Percentiles rank a stretch among this genome's conserved stretches.
These are phyloP conservation scores for Phytopythium oedochilum DNA, from an alignment of 352 stramenopile genomes.

Conservation along the genomic window DNA sequence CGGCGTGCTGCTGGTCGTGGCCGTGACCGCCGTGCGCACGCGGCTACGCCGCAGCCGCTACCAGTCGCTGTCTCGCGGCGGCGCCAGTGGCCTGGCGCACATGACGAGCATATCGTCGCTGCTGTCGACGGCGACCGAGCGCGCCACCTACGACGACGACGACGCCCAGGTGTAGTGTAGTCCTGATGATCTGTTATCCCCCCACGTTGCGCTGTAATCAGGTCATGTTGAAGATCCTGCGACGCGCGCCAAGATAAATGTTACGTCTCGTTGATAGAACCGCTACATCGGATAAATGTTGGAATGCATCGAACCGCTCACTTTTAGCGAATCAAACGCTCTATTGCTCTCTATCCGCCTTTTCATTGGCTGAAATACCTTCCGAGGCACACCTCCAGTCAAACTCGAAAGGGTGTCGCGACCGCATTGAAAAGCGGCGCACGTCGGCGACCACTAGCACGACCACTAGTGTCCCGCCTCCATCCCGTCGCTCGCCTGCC, in stretches of 20 bases:
- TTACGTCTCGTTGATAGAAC: no score
- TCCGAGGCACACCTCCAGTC: constrained; percentile 2
- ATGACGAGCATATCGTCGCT: constrained; percentile 1
- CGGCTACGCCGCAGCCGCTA: constrained; percentile 4
- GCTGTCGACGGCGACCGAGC: neutral
- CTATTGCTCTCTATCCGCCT: no score
- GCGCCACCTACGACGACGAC: neutral
- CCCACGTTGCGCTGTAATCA: no score
- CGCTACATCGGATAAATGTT: no score
- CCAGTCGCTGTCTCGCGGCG: neutral
- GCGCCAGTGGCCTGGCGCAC: neutral
- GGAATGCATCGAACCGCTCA: no score
- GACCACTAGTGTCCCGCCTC: neutral
- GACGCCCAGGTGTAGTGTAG: neutral
- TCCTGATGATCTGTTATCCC: no score
- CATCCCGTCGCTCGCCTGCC: constrained; percentile 4
- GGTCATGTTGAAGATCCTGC: neutral
- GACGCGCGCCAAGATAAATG: neutral
- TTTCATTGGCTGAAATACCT: neutral
- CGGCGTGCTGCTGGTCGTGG: neutral
- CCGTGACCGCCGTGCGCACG: neutral
- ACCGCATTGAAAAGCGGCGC: neutral
- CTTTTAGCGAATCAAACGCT: neutral
- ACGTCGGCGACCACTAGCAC: neutral
- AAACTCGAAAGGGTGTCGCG: constrained; percentile 3